Evolutionary conservation across 495 filamentous ascomycete species (phyloP).

Genomic region (Copromyces sp.): DNA sequence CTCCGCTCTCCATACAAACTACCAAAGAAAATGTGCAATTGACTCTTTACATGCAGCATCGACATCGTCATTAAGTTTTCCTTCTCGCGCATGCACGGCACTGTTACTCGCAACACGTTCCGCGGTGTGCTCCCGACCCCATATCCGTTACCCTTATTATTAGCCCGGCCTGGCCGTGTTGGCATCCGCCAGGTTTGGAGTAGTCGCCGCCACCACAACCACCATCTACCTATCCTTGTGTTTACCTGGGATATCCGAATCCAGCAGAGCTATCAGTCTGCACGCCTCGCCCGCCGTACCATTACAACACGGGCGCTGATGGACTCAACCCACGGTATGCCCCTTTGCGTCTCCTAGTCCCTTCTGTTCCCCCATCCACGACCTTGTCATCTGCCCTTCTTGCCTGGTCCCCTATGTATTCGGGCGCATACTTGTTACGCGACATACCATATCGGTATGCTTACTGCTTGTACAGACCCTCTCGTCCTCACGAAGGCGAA

Average conservation of each 20-base stretch:
- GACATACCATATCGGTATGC: constrained; percentile 1
- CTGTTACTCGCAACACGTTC: background rate
- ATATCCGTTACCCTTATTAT: background rate
- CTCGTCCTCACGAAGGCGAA: constrained; percentile 31
- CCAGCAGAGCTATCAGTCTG: background rate
- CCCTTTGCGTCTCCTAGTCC: background rate
- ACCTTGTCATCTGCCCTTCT: background rate
- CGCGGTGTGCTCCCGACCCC: background rate
- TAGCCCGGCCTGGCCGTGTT: background rate
- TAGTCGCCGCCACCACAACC: background rate
- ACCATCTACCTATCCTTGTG: background rate
- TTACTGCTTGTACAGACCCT: constrained; percentile 17
- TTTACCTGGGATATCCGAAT: background rate
- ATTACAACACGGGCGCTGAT: constrained; percentile 12
- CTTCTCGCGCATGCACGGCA: constrained; percentile 7
- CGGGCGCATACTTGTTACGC: background rate
- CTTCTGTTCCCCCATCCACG: background rate
- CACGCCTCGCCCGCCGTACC: background rate
- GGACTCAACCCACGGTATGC: constrained; percentile 27
- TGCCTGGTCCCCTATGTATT: background rate
- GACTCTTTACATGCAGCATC: constrained; percentile 3
- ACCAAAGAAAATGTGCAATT: constrained; percentile 15
- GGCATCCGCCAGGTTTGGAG: background rate
- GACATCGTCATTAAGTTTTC: background rate
- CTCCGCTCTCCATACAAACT: constrained; percentile 13